Evolutionary conservation across 2,329 filamentous ascomycete genomes (phyloP), one percentile per base, ranked within the genome.

Genomic region (Tothia fuscella): DNA sequence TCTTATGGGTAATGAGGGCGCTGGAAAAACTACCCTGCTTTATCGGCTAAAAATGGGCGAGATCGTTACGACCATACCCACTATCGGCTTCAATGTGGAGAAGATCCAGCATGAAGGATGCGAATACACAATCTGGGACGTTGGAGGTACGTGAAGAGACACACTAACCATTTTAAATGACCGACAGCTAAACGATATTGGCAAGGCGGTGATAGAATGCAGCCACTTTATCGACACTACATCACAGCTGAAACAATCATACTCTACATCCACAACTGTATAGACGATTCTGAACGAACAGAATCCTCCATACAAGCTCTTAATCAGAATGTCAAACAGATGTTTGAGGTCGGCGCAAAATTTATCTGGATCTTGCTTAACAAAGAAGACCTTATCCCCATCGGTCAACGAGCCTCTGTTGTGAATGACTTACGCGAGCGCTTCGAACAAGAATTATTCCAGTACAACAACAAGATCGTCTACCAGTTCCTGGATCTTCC

Each of bases 371-470:
- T 40, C 21, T 13, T 33, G 6, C 12, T 40, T 19, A 40, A 40
- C 24, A 40, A 40, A 20, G 21, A 40, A 17, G 37, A 40, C 17
- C n/a, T 32, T 9, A 12, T 40, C 12, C 37, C 37, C 7, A 12
- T n/a, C 7, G 37, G 32, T 6, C 7, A 16, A 7, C 12, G 12
- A 13, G 6, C 7, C 9, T 9, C 13, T 6, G 21, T 32, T 16
- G 10, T 40, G 14, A 12, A 21, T 6, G 37, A 40, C 13, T 14
- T 12, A 12, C 22, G 22, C 7, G 32, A 40, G 9, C 12, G 21
- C n/a, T 40, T 40, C 19, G 37, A 40, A 17, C 7, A 12, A 6
- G 22, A 40, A 17, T 16, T 40, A 17, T 12, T 17, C 7, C 7
- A 12, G 17, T 32, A 40, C 21, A 40, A 32, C 10, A 35, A 25